Evolutionary conservation across 352 stramenopile species (phyloP).

Genomic region (Pythium vanterpoolii): DNA sequence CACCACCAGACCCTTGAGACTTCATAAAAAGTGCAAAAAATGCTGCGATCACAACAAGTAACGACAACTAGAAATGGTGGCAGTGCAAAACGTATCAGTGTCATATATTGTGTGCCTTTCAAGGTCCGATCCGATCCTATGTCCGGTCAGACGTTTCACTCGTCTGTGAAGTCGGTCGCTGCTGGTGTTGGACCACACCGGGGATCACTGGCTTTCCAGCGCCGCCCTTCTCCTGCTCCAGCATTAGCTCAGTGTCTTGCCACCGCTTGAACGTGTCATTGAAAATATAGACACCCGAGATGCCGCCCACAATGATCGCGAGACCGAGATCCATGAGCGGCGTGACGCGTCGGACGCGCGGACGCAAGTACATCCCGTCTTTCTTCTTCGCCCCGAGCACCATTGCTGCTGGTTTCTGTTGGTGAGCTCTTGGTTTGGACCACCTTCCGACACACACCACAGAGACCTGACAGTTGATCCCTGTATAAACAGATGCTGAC

Average conservation of each 20-base stretch:
- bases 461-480: background rate
- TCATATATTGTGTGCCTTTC: background rate
- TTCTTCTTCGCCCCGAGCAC: constrained; percentile 49
- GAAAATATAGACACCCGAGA: constrained; percentile 75
- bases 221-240: constrained; percentile 6
- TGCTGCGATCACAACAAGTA: no score
- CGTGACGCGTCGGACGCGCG: constrained; percentile 46
- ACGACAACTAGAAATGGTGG: no score
- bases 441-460: background rate
- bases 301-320: constrained; percentile 44
- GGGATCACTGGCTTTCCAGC: constrained; percentile 13
- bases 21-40: no score
- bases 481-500: constrained; percentile 6
- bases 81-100: no score
- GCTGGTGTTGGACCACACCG: background rate
- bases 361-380: constrained; percentile 36
- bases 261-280: constrained; percentile 59
- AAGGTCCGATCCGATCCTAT: background rate
- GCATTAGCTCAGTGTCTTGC: constrained; percentile 32
- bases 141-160: background rate
- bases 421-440: background rate
- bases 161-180: background rate
- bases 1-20: no score
- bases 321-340: constrained; percentile 61
- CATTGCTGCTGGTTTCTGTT: constrained; percentile 14